Evolutionary conservation across 1,284 basidiomycete species (phyloP), one percentile per base, ranked within the genome.

Genomic region (Cronartium quercuum): DNA sequence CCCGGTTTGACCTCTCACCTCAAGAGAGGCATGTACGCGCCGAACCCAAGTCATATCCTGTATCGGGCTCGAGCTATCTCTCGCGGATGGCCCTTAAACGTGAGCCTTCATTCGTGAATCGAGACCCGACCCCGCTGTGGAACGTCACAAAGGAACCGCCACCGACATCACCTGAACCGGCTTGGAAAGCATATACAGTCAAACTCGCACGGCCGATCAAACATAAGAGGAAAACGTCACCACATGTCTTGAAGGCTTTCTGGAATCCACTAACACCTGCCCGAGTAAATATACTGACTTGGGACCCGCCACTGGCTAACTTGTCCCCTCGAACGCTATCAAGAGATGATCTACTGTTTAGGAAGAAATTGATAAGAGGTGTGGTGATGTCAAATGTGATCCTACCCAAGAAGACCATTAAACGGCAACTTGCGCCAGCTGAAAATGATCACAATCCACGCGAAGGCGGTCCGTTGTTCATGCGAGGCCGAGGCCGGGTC

Each of bases 281-380:
- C 10, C 66, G 58, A 74, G 63, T 74, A 1, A 66, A 74, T 42
- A 51, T 74, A 15, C 34, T 74, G 10, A 42, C 71, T 21, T 74
- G 71, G 71, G 71, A 74, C 40, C 64, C 64, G 18, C 70, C 70
- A n/a, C 34, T 74, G 55, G 18, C 47, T 42, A 74, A 66, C 21
- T 29, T 74, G 7, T 60, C 70, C 21, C 62, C 70, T n/a, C 44
- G 63, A 21, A 66, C 70, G 6, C 51, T 74, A 66, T 74, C 64
- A 66, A 62, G 71, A 38, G 71, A 74, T 44, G 71, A 74, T 42
- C 40, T 74, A 18, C 42, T 74, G 41, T 74, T 74, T 37, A 62
- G 64, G 12, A 74, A 74, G 57, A 74, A 74, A 37, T 60, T 41
- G 37, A 61, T 74, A 29, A 62, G 64, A 42, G 71, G 71, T 13